Conservation (phyloP, 164 flowering plant species). For the Chimonanthus praecox region DNA sequence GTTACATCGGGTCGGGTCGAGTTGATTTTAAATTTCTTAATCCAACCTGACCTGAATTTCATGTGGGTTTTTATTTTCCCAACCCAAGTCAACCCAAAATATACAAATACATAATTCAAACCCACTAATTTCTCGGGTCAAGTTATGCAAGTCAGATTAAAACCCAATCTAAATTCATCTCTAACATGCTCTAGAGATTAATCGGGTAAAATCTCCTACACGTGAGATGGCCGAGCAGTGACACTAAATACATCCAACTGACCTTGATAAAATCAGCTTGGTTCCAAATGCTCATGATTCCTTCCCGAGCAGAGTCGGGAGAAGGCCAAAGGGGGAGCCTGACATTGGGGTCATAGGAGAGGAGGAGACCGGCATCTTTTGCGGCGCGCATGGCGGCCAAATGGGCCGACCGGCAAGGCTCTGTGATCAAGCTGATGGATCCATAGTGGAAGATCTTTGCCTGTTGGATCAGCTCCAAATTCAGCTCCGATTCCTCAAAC, state of each 20-base stretch:
- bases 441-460: constrained; percentile 70
- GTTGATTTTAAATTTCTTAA: too few species aligned
- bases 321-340: constrained; percentile 77
- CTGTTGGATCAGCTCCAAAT: constrained; percentile 38
- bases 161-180: neutral
- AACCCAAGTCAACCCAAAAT: neutral
- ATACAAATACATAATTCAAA: too few species aligned
- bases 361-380: constrained; percentile 47
- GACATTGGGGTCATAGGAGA: constrained; percentile 78
- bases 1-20: too few species aligned
- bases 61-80: too few species aligned
- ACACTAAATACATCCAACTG: neutral
- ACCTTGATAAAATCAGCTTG: constrained; percentile 68
- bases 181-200: too few species aligned
- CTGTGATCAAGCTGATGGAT: constrained; percentile 67
- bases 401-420: constrained; percentile 78
- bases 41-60: too few species aligned
- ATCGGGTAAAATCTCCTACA: too few species aligned
- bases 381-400: constrained; percentile 74
- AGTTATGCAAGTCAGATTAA: neutral
- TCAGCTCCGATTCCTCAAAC: constrained; percentile 49
- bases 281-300: constrained; percentile 70
- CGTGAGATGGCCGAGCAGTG: too few species aligned
- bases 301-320: constrained; percentile 43
- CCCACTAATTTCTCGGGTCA: neutral